Evolutionary conservation across 176 grass and related monocot species (phyloP), one percentile per base, ranked within the genome.

Genomic region (Carex scoparia): DNA sequence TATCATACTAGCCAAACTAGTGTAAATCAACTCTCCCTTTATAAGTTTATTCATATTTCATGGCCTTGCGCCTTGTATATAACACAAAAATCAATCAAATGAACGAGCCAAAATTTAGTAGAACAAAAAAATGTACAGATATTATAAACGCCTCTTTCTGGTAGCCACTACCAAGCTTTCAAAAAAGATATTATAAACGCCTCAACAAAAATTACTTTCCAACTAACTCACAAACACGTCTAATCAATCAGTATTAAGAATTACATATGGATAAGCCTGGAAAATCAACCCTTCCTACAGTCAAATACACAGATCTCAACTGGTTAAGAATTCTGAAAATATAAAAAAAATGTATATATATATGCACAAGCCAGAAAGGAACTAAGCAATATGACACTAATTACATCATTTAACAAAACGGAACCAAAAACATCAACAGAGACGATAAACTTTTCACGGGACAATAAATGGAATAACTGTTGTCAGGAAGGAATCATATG

Each of bases 391-490:
- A 9, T 28, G 53, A 55, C 27, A 65, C 30, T 69, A 51, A 67
- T 59, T 46, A 27, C 44, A 82, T 62, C 75, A 49, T 61, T 56
- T 56, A 64, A 81, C 79, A 85, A 80, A 79, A 30, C 3, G 51
- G 13, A 76, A 33, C 18, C 9, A 68, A 27, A 23, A 35, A 31
- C 37, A 10, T 60, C 49, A 14, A 46, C 7, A 81, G 48, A 69
- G 61, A 78, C 1, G 10, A 1, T 40, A 14, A 78, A 32, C 33
- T 57, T 0, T 82, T 88, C 33, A 97, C 1, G 95, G 93, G 10
- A 93, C 93, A 8, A 98, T 88, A 84, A 98, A 95, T 4, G 95
- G 93, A 63, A 95, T 89, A 81, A 95, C 68, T 84, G 90, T 92
- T 0, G 86, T 90, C 86, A 94, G 62, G 87, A 98, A 98, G 6